phyloP scores from a whole-genome alignment of 106 monocot genomes.

The Acanthochlamys bracteata region DNA sequence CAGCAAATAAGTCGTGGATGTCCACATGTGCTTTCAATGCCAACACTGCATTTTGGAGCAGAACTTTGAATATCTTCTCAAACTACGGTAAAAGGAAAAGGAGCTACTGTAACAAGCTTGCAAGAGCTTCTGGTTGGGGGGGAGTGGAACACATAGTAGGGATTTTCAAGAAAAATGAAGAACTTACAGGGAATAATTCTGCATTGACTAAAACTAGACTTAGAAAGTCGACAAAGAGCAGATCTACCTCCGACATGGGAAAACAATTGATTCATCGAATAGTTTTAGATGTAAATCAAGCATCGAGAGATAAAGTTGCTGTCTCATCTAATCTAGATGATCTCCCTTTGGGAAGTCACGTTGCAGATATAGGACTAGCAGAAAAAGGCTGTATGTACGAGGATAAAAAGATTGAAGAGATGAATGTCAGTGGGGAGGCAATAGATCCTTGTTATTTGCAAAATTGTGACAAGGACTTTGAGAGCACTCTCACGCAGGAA shows the following conservation, averaged over 20 bases:
- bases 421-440: background rate
- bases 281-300: slow-evolving; percentile 1
- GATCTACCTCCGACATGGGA: slow-evolving; percentile 6
- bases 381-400: slow-evolving; percentile 6
- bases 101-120: slow-evolving; percentile 24
- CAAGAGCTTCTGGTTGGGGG: slow-evolving; percentile 55
- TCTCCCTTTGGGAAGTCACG: slow-evolving; percentile 6
- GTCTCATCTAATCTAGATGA: slow-evolving; percentile 5
- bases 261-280: slow-evolving; percentile 5
- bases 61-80: slow-evolving; percentile 12
- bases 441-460: slow-evolving; percentile 14
- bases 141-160: slow-evolving; percentile 21
- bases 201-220: slow-evolving; percentile 3
- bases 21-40: slow-evolving; percentile 8
- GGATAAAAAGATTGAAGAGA: slow-evolving; percentile 10
- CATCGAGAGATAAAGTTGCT: slow-evolving; percentile 11
- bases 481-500: slow-evolving; percentile 69
- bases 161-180: slow-evolving; percentile 19
- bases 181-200: slow-evolving; percentile 7
- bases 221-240: slow-evolving; percentile 21
- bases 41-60: slow-evolving; percentile 6
- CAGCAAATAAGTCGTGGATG: slow-evolving; percentile 17
- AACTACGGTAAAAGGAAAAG: slow-evolving; percentile 38
- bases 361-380: background rate
- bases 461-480: slow-evolving; percentile 50